phyloP scores from a whole-genome alignment of 1,139 yeast genomes.

The Candida gigantensis region DNA sequence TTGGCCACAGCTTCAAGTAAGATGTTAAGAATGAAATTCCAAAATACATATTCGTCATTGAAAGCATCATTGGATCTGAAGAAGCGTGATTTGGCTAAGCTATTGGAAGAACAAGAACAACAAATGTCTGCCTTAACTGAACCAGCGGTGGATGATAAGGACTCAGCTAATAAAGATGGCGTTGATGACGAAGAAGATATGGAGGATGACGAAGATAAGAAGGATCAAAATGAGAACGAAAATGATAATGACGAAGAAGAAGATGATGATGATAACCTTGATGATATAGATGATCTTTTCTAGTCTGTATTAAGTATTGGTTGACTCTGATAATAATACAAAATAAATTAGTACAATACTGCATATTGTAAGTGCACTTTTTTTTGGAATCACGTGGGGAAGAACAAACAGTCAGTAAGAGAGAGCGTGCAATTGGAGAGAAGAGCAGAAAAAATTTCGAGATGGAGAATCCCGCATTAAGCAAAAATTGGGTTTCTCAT shows the following conservation, averaged over 20 bases:
- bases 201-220: constrained; percentile 30
- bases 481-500: not conserved
- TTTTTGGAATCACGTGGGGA: too few species aligned
- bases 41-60: constrained; percentile 76
- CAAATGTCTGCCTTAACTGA: constrained; percentile 4
- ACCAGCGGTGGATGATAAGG: constrained; percentile 20
- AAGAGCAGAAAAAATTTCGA: too few species aligned
- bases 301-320: constrained; percentile 10
- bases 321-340: not conserved
- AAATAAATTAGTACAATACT: not conserved
- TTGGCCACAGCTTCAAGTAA: constrained; percentile 80
- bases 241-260: constrained; percentile 33
- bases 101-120: constrained; percentile 29
- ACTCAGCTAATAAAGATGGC: constrained; percentile 8
- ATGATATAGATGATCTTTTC: constrained; percentile 40
- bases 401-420: too few species aligned
- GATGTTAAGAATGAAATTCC: constrained; percentile 83
- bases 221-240: constrained; percentile 28
- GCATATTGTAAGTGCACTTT: not conserved
- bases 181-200: constrained; percentile 22
- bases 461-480: not conserved
- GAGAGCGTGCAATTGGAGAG: too few species aligned
- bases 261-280: constrained; percentile 43
- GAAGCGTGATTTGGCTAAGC: constrained; percentile 60
- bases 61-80: constrained; percentile 83